Evolutionary conservation across 2,329 filamentous ascomycete genomes (phyloP), one percentile per base, ranked within the genome.

Genomic region (Neofusicoccum kwambonambiense): DNA sequence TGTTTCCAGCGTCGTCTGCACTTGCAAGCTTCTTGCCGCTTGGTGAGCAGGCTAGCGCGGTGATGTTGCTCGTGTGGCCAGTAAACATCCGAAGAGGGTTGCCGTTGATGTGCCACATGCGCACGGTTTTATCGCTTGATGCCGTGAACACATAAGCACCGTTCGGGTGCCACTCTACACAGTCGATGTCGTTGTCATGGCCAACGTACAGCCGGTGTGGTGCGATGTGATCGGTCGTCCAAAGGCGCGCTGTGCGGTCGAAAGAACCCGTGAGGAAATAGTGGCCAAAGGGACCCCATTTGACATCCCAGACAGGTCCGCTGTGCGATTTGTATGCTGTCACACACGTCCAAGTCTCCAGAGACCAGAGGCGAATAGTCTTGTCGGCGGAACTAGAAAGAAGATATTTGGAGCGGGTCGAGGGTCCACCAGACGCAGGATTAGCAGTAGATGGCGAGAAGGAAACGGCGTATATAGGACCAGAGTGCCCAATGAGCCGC

Each of bases 61-160:
- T 96, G 74, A 98, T 89, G 72, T 92, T 92, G 57, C 95, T 92
- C 0, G 88, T 90, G 74, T 99, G 95, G 1, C 95, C 95, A 0
- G 91, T 93, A 74, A 98, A 97, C 72, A 98, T 87, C 31, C 95
- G 90, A 4, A 97, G 91, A 41, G 93, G 92, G 67, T 89, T 89
- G 34, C 95, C 95, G 8, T 90, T 94, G n/a, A 97, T 87, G 9
- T 93, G 89, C 95, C 95, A 99, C 94, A 99, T 98, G 35, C 95
- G 89, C 39, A 98, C 91, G 0, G 93, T 95, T 77, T 94, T 94
- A 77, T 99, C 93, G 69, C 91, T 91, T 12, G 92, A 96, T 3
- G 91, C 93, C 0, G 95, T 97, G 77, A 99, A 97, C 50, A 97
- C 82, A 71, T 98, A 99, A 5, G 90, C 87, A 17, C 92, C 92